These are phyloP conservation scores for Hypoxylon rickii DNA, from an alignment of 495 filamentous ascomycete species.

Conservation along the genomic window DNA sequence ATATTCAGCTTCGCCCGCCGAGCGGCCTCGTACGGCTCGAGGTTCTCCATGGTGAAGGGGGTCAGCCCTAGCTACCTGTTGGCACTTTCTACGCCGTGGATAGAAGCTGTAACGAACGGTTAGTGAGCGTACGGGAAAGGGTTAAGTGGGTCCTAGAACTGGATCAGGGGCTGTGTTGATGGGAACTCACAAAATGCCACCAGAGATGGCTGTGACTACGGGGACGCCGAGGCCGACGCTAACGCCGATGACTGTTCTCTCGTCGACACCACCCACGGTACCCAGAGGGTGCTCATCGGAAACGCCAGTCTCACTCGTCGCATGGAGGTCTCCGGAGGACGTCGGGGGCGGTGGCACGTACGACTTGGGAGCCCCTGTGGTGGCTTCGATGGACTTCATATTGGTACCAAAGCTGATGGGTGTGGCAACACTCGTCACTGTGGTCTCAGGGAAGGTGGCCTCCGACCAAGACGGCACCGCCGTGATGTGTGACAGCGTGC, in stretches of 20 bases:
- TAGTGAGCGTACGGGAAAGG: neutral
- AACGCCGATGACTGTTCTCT: constrained; percentile 49
- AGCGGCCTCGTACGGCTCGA: too few species aligned
- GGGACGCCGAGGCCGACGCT: constrained; percentile 51
- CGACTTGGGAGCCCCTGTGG: constrained; percentile 41
- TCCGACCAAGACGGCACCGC: constrained; percentile 43
- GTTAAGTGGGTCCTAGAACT: neutral
- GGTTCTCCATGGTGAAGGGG: too few species aligned
- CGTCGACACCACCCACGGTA: constrained; percentile 35
- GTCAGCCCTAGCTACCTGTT: too few species aligned
- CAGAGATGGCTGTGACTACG: constrained; percentile 36
- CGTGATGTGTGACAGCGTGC: constrained; percentile 40
- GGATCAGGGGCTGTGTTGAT: neutral
- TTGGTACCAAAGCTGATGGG: constrained; percentile 47
- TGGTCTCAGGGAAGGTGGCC: constrained; percentile 45
- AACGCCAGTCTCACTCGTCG: neutral
- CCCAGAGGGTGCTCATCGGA: constrained; percentile 17
- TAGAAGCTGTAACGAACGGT: too few species aligned
- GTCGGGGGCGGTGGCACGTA: constrained; percentile 36
- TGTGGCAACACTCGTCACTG: constrained; percentile 32
- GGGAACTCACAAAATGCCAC: constrained; percentile 42
- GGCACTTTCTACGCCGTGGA: too few species aligned
- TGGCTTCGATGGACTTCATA: constrained; percentile 40
- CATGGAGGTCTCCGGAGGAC: neutral
- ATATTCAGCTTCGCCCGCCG: too few species aligned